Evolutionary conservation across 306 rosid species (phyloP), one percentile per base, ranked within the genome.

Genomic region (Vigna mungo): DNA sequence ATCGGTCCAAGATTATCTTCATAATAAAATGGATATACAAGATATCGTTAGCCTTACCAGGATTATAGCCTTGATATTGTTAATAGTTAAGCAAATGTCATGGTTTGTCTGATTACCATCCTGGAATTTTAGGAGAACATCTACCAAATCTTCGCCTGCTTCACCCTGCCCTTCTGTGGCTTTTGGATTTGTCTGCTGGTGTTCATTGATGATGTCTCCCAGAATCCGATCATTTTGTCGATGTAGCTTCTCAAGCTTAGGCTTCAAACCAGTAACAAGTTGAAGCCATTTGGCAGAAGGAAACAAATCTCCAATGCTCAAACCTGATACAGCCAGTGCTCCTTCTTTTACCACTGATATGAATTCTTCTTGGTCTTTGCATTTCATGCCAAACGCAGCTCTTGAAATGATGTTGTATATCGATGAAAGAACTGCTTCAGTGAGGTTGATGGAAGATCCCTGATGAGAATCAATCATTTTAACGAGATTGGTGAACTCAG

Each of bases 391-490:
- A 71, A 78, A 78, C 0, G 82, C 77, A 4, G 82, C 62, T 62
- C 32, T 78, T 60, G 77, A 56, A 78, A 15, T 49, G 9, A 71
- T 39, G 3, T 34, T 0, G 9, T 47, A 34, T 37, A 6, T 41
- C 0, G 74, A 46, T 7, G 82, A 54, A 21, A 78, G 55, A 3
- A 78, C 15, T 4, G 11, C 21, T 37, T 71, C 9, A 37, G 77
- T 81, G 16, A 85, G 69, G 25, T 85, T 81, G 37, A 85, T 21
- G 2, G 76, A 51, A 6, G 74, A 76, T 2, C 79, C 85, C 20
- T 54, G 17, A 2, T 53, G 30, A 4, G 77, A 74, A 48, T 20
- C 68, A 55, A 83, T 37, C 25, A 15, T 68, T 48, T 27, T 44
- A 73, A 43, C 56, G 41, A 55, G 64, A 62, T 16, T 66, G 11